Percentiles rank a stretch among this genome's conserved stretches.
These are phyloP conservation scores for Primulina tabacum DNA, from an alignment of 257 asterid genomes.

Conservation along the genomic window DNA sequence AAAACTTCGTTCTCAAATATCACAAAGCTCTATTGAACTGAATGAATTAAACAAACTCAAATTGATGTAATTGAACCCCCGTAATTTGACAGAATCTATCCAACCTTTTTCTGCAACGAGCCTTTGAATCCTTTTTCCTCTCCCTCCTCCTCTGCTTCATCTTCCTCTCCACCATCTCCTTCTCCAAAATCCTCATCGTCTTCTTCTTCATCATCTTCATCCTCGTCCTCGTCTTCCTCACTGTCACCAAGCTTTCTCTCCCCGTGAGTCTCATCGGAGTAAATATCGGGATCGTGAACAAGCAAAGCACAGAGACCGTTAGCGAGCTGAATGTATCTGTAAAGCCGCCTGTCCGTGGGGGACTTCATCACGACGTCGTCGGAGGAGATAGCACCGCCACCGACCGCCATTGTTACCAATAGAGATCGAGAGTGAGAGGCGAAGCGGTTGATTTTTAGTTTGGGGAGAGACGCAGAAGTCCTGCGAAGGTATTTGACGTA, in stretches of 20 bases:
- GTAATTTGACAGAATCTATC: conserved; percentile 7
- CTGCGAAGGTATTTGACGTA: background rate
- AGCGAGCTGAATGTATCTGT: conserved; percentile 74
- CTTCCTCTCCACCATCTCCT: conserved; percentile 39
- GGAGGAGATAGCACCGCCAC: conserved; percentile 58
- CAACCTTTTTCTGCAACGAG: conserved; percentile 69
- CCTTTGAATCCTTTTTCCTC: conserved; percentile 41
- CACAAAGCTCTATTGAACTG: conserved; percentile 16
- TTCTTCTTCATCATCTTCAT: conserved; percentile 27
- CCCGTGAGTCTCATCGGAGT: conserved; percentile 34
- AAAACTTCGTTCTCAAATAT: conserved; percentile 5
- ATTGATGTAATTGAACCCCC: conserved; percentile 1
- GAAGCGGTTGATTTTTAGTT: background rate
- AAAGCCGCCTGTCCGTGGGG: conserved; percentile 76
- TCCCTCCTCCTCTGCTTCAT: conserved; percentile 24
- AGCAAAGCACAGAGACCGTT: conserved; percentile 86
- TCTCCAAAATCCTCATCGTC: conserved; percentile 37
- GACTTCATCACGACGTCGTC: conserved; percentile 75
- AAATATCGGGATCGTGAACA: conserved; percentile 96
- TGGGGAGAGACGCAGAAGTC: background rate
- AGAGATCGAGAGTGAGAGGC: conserved; percentile 21
- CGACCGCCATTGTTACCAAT: conserved; percentile 44
- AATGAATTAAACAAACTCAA: background rate
- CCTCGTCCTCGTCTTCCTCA: conserved; percentile 36
- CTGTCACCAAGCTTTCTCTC: conserved; percentile 3